Percentiles rank a stretch among this genome's conserved stretches.
These are phyloP conservation scores for Microcyclospora pomicola DNA, from an alignment of 2,329 filamentous ascomycete species.

Conservation along the genomic window DNA sequence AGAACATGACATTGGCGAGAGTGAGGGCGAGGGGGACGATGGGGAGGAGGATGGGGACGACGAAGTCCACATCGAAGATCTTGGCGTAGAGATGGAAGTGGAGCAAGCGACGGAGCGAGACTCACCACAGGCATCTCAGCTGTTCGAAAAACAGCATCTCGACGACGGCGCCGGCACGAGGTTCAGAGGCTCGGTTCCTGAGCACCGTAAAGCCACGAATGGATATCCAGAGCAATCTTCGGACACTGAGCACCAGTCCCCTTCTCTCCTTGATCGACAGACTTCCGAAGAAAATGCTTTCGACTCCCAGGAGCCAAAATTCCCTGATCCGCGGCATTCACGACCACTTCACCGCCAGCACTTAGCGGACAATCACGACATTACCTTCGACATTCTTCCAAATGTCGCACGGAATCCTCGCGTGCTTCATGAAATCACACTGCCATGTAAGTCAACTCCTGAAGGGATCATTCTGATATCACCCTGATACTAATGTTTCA, in stretches of 20 bases:
- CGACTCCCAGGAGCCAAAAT: conserved; percentile 3
- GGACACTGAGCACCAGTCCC: conserved; percentile 1
- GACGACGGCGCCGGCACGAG: not conserved
- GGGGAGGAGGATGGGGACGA: conserved; percentile 1
- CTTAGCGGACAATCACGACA: not conserved
- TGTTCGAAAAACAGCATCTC: not conserved
- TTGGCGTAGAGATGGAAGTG: not conserved
- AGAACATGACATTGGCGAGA: conserved; percentile 6
- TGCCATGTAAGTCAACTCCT: not conserved
- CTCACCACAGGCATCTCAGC: not conserved
- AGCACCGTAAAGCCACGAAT: not conserved
- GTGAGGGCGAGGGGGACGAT: not conserved
- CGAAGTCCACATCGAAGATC: not conserved
- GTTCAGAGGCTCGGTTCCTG: not conserved
- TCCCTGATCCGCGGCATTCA: not conserved
- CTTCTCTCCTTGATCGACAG: conserved; percentile 7
- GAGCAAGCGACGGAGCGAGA: not conserved
- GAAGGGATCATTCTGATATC: not conserved
- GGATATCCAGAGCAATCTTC: not conserved
- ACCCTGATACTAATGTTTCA: too few relatives aligned
- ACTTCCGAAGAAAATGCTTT: conserved; percentile 14
- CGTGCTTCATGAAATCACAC: not conserved
- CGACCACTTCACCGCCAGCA: not conserved
- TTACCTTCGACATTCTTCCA: not conserved
- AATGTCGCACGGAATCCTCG: not conserved